A percentile compares a stretch with the other conserved stretches of the same genome.
Evolutionary conservation across 2,329 filamentous ascomycete species (phyloP).

Genomic region (Lachnellula cervina): DNA sequence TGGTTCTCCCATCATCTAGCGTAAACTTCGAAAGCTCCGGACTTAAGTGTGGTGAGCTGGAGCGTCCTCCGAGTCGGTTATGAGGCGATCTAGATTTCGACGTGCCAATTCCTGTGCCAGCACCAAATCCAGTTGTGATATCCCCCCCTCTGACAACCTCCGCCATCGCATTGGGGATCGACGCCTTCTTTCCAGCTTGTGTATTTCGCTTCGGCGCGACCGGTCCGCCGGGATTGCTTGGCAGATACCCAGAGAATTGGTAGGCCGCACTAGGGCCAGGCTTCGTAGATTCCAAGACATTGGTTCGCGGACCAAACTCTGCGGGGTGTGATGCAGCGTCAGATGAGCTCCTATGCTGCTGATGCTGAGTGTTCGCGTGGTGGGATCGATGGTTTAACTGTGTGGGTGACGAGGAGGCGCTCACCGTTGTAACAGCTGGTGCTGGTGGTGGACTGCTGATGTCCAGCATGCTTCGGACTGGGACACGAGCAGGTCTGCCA

Average conservation of each 20-base stretch:
- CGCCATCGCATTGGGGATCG: slow-evolving; percentile 40
- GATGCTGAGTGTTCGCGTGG: slow-evolving; percentile 19
- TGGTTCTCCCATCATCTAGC: slow-evolving; percentile 54
- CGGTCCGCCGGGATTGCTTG: slow-evolving; percentile 40
- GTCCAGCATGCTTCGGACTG: slow-evolving; percentile 61
- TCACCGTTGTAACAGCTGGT: slow-evolving; percentile 37
- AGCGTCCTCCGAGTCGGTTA: slow-evolving; percentile 26
- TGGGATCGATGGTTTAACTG: slow-evolving; percentile 35
- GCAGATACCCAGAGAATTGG: slow-evolving; percentile 56
- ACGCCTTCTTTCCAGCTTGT: slow-evolving; percentile 39
- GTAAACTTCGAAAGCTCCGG: slow-evolving; percentile 38
- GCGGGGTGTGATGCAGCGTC: slow-evolving; percentile 46
- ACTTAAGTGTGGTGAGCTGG: slow-evolving; percentile 24
- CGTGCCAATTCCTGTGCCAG: slow-evolving; percentile 15
- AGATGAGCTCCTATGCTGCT: slow-evolving; percentile 44
- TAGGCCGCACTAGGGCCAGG: slow-evolving; percentile 49
- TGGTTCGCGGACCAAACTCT: slow-evolving; percentile 41
- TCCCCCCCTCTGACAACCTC: slow-evolving; percentile 52
- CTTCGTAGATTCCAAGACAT: slow-evolving; percentile 20
- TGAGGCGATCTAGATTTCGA: slow-evolving; percentile 30
- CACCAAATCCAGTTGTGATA: slow-evolving; percentile 38
- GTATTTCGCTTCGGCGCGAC: slow-evolving; percentile 47
- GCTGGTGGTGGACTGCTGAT: slow-evolving; percentile 32
- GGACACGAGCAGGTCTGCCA: slow-evolving; percentile 32
- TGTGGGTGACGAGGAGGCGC: slow-evolving; percentile 44